Conservation (phyloP, 148 eudicot genomes). For the Salicornia ramosissima region DNA sequence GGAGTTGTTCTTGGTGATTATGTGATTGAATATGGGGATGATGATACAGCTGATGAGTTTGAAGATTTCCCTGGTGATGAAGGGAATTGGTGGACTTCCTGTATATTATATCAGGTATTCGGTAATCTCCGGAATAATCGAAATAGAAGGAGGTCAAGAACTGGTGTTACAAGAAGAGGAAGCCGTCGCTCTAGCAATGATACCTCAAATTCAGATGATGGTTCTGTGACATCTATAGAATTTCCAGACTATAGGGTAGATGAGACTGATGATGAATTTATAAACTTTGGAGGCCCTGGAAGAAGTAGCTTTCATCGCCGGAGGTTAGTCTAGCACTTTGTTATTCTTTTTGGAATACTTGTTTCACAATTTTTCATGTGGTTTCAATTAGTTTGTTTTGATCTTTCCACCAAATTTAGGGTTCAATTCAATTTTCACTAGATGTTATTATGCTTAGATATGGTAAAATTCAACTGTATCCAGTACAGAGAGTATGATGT, state of each 20-base stretch:
- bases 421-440: neutral
- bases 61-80: slow-evolving; percentile 84
- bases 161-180: slow-evolving; percentile 57
- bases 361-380: neutral
- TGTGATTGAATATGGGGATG: slow-evolving; percentile 94
- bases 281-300: slow-evolving; percentile 40
- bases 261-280: slow-evolving; percentile 62
- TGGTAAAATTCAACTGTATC: neutral
- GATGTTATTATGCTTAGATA: neutral
- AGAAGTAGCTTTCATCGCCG: slow-evolving; percentile 44
- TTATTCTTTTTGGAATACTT: neutral
- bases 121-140: slow-evolving; percentile 73
- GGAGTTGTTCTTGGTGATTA: slow-evolving; percentile 97
- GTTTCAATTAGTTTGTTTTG: neutral
- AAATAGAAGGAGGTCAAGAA: slow-evolving; percentile 77
- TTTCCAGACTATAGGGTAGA: slow-evolving; percentile 62
- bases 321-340: slow-evolving; percentile 48
- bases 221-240: slow-evolving; percentile 79
- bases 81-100: slow-evolving; percentile 97
- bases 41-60: slow-evolving; percentile 72
- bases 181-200: slow-evolving; percentile 55
- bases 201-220: slow-evolving; percentile 88
- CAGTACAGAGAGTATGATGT: neutral
- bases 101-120: slow-evolving; percentile 87
- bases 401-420: neutral